Evolutionary conservation across 768 basidiomycete genomes (phyloP).

Genomic region (Boletus pseudopeckii): DNA sequence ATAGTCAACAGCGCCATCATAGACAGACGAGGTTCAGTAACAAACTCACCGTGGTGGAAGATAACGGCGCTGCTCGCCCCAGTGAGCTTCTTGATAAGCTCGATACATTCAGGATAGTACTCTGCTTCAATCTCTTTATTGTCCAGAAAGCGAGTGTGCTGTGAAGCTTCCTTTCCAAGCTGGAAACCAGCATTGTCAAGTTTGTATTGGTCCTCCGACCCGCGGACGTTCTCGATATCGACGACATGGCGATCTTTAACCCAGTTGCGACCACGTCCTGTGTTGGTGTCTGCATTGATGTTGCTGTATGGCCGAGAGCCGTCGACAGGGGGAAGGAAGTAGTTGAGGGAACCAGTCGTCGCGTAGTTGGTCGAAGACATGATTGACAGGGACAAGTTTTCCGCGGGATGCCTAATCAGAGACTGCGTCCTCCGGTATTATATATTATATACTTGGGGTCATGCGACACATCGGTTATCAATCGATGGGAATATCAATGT

Average conservation of each 20-base stretch:
- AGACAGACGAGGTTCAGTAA: neutral
- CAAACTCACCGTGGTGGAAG: constrained; percentile 40
- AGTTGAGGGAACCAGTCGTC: constrained; percentile 20
- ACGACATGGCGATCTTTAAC: constrained; percentile 7
- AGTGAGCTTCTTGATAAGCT: constrained; percentile 37
- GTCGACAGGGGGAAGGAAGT: constrained; percentile 16
- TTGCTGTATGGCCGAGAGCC: constrained; percentile 15
- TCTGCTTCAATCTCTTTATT: constrained; percentile 34
- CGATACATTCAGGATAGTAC: constrained; percentile 40
- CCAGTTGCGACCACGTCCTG: constrained; percentile 24
- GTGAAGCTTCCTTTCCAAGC: constrained; percentile 22
- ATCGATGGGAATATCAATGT: neutral
- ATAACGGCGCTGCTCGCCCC: constrained; percentile 38
- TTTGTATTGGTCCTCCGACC: constrained; percentile 29
- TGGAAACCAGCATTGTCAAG: constrained; percentile 39
- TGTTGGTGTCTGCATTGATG: constrained; percentile 17
- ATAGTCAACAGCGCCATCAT: neutral
- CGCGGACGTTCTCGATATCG: constrained; percentile 33
- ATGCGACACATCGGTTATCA: neutral
- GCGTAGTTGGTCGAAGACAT: constrained; percentile 15
- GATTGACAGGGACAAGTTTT: neutral
- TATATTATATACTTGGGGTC: constrained; percentile 28
- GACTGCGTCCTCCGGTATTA: constrained; percentile 13
- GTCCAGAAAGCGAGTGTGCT: constrained; percentile 32
- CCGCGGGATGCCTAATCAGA: constrained; percentile 34